Evolutionary conservation across 345 rosid genomes (phyloP), one percentile per base, ranked within the genome.

Genomic region (Psidium friedrichsthalianum): DNA sequence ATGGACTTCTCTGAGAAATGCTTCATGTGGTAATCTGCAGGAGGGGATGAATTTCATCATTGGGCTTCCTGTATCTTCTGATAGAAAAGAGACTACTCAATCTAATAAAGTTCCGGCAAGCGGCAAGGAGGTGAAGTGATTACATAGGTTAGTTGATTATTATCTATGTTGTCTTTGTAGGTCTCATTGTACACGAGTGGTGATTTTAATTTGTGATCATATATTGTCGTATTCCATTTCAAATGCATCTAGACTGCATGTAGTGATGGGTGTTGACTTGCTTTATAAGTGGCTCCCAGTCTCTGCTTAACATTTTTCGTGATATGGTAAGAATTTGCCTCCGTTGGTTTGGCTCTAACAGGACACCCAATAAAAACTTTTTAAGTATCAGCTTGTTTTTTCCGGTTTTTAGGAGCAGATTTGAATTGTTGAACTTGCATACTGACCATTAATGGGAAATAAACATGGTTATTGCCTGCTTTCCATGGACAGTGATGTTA

Each of bases 31-130:
- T 83, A 14, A 15, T 49, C 54, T 42, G 83, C 85, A 93, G 98
- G 98, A 95, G 91, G 96, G 78, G 96, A 95, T 89, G 99, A 95
- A 85, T 92, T 95, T 95, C 76, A 91, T 92, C 76, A 90, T 94
- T 87, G 98, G 99, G 80, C 91, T 97, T 42, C 97, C 97, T 1
- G 92, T 89, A 91, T 94, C 99, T 84, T 89, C 87, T 40, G 90
- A 95, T 82, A 94, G 98, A 29, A 93, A 92, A 57, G 98, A 97
- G 88, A 94, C 95, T 2, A 83, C 92, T 85, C 98, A 93, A 82
- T 95, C 96, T 3, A 95, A 94, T 76, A 95, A 93, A 92, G 92
- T 95, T n/a, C n/a, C n/a, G 98, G 36, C 93, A 95, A 61, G 94
- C 97, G 0, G 99, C 95, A 1, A 90, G 93, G 86, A 95, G 91